phyloP scores from a whole-genome alignment of 148 eudicot genomes.

The Salicornia ramosissima region DNA sequence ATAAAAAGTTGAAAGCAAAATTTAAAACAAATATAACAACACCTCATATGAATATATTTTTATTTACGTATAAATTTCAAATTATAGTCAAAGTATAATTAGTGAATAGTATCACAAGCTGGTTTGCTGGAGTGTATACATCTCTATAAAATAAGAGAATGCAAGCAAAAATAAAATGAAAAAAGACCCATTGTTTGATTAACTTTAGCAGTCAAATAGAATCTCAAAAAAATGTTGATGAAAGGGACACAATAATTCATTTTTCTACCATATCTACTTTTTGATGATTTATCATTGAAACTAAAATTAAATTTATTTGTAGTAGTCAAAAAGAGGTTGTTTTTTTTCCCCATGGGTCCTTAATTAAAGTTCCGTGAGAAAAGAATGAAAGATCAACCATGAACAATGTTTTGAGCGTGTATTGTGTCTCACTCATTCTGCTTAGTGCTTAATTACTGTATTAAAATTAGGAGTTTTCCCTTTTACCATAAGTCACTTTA shows the following conservation, averaged over 20 bases:
- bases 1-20: no score
- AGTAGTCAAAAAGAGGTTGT: conserved; percentile 11
- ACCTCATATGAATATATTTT: no score
- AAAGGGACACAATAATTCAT: conserved; percentile 6
- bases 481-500: background rate
- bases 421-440: background rate
- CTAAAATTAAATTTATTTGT: background rate
- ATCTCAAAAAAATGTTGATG: background rate
- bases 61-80: no score
- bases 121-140: no score
- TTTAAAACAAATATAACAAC: no score
- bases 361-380: background rate
- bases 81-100: no score
- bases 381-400: background rate
- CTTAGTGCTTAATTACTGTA: no score
- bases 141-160: no score
- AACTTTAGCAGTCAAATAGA: conserved; percentile 10
- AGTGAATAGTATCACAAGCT: no score
- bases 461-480: no score
- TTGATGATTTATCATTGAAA: conserved; percentile 17
- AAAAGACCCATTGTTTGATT: background rate
- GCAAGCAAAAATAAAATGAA: no score
- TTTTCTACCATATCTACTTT: conserved; percentile 10
- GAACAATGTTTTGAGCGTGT: conserved; percentile 12
- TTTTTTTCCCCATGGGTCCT: conserved; percentile 16